phyloP scores from a whole-genome alignment of 768 basidiomycete genomes.

The Lyophyllum semitale region DNA sequence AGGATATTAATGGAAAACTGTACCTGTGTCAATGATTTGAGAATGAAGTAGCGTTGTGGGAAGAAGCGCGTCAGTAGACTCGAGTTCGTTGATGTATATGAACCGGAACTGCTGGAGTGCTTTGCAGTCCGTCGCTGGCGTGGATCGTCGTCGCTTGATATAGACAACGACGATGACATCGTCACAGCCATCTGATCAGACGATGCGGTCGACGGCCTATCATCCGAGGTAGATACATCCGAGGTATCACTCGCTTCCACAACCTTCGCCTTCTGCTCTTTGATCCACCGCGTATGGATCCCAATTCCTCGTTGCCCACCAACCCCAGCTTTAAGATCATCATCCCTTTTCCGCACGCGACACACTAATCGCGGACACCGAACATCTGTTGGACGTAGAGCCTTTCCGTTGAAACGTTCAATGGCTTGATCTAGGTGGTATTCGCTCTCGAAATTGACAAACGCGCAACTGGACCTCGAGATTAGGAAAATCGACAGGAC shows the following conservation, averaged over 20 bases:
- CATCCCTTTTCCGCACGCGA: conserved; percentile 75
- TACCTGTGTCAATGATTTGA: conserved; percentile 87
- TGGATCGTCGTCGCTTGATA: conserved; percentile 46
- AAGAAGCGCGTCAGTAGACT: conserved; percentile 77
- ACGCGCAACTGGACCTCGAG: conserved; percentile 92
- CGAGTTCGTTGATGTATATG: conserved; percentile 81
- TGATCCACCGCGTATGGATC: conserved; percentile 83
- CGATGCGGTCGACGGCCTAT: conserved; percentile 22
- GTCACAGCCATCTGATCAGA: conserved; percentile 26
- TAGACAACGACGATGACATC: conserved; percentile 29
- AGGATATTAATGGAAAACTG: conserved; percentile 1
- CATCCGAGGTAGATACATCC: conserved; percentile 22
- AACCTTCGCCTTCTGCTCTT: conserved; percentile 51
- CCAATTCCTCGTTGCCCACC: conserved; percentile 88
- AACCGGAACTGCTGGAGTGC: conserved; percentile 63
- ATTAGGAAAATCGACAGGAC: conserved; percentile 90
- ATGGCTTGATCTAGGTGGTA: conserved; percentile 68
- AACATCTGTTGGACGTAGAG: conserved; percentile 69
- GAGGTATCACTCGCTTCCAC: conserved; percentile 20
- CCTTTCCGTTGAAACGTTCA: conserved; percentile 66
- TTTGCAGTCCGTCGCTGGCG: conserved; percentile 17
- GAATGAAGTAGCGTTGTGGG: conserved; percentile 88
- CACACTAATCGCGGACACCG: conserved; percentile 82
- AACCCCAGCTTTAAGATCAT: conserved; percentile 88
- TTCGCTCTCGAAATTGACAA: conserved; percentile 82